Percentiles rank a stretch among this genome's conserved stretches.
Conservation (phyloP, 116 monocot genomes). For the Zostera marina region DNA sequence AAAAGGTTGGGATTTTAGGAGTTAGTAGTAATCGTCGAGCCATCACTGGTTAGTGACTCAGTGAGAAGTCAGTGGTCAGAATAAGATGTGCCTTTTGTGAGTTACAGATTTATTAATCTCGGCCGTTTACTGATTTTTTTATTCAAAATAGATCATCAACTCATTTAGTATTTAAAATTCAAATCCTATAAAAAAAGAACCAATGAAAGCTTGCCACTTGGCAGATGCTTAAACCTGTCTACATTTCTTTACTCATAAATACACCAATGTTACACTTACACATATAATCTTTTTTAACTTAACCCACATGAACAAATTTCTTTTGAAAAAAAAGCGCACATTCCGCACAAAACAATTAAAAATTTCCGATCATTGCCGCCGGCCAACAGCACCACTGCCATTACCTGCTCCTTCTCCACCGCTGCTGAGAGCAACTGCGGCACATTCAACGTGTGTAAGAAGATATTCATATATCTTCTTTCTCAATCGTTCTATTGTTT, state of each 20-base stretch:
- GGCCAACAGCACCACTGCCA: too few species aligned
- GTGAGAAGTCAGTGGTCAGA: not conserved
- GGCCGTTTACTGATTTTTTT: too few species aligned
- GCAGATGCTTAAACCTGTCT: too few species aligned
- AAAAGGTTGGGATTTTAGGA: slow-evolving; percentile 7
- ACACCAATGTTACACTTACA: not conserved
- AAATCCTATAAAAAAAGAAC: too few species aligned
- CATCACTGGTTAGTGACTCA: slow-evolving; percentile 20
- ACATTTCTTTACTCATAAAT: not conserved
- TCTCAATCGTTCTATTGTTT: slow-evolving; percentile 52
- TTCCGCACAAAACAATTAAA: not conserved
- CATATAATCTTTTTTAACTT: too few species aligned
- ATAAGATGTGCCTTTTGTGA: not conserved
- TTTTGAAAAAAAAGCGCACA: not conserved
- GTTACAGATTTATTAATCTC: too few species aligned
- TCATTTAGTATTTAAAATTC: too few species aligned
- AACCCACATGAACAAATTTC: not conserved
- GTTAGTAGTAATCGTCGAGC: slow-evolving; percentile 1
- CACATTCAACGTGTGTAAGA: slow-evolving; percentile 74
- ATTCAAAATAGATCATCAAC: too few species aligned
- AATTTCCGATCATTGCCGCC: too few species aligned
- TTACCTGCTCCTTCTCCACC: too few species aligned
- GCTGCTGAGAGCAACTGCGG: slow-evolving; percentile 45
- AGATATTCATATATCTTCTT: slow-evolving; percentile 96
- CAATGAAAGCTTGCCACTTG: too few species aligned